These are phyloP conservation scores for Melaleuca alternifolia DNA, from an alignment of 345 rosid species.

Conservation along the genomic window DNA sequence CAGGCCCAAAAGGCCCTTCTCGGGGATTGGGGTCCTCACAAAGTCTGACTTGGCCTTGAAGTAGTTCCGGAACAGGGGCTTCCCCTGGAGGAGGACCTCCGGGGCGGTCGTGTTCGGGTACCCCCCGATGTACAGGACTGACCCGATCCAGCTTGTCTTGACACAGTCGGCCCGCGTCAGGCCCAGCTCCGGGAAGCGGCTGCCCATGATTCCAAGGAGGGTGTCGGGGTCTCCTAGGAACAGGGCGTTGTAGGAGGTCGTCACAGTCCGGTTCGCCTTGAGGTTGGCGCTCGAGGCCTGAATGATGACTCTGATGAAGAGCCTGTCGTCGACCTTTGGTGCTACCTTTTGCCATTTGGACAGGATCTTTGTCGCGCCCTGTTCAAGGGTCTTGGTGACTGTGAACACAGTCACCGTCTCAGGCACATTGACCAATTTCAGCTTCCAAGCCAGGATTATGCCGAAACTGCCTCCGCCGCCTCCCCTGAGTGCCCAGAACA, in stretches of 20 bases:
- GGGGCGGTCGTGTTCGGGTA: conserved; percentile 31
- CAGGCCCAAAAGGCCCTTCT: conserved; percentile 29
- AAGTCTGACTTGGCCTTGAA: conserved; percentile 66
- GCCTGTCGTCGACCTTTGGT: conserved; percentile 32
- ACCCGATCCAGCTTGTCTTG: conserved; percentile 55
- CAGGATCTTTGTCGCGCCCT: conserved; percentile 33
- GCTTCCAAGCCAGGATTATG: conserved; percentile 43
- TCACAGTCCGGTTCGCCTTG: conserved; percentile 16
- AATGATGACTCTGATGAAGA: conserved; percentile 43
- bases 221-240: conserved; percentile 30
- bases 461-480: conserved; percentile 77
- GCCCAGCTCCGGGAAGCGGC: conserved; percentile 50
- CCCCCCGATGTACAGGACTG: conserved; percentile 46
- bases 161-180: conserved; percentile 31
- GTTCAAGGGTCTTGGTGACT: conserved; percentile 36
- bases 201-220: conserved; percentile 28
- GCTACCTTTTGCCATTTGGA: conserved; percentile 48
- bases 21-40: conserved; percentile 24
- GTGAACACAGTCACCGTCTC: conserved; percentile 49
- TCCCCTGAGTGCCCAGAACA: conserved; percentile 68
- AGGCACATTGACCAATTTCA: conserved; percentile 62
- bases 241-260: conserved; percentile 12
- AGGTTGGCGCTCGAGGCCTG: conserved; percentile 7
- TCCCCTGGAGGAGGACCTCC: conserved; percentile 39
- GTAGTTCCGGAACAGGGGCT: conserved; percentile 27